Conservation (phyloP, 1,284 basidiomycete genomes). For the Ceratobasidium papillatum region DNA sequence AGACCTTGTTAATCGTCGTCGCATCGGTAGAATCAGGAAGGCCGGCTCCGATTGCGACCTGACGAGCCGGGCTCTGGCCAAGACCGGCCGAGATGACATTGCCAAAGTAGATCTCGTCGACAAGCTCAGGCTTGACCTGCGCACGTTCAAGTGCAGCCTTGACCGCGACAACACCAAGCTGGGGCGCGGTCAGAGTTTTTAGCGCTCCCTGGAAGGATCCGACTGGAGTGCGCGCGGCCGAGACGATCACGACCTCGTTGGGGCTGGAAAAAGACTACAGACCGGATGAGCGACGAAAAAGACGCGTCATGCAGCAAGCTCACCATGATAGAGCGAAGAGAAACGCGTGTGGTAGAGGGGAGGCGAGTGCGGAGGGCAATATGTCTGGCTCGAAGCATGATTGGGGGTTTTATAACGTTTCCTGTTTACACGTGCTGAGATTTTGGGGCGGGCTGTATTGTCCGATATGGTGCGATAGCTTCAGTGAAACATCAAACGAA, state of each 20-base stretch:
- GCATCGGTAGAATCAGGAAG: slow-evolving; percentile 88
- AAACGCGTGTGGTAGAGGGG: slow-evolving; percentile 33
- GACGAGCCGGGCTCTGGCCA: slow-evolving; percentile 94
- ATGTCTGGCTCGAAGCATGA: slow-evolving; percentile 36
- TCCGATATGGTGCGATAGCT: slow-evolving; percentile 36
- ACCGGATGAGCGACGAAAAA: slow-evolving; percentile 8
- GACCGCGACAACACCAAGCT: slow-evolving; percentile 89
- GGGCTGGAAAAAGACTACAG: slow-evolving; percentile 54
- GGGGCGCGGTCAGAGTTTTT: slow-evolving; percentile 87
- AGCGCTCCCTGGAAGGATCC: slow-evolving; percentile 92
- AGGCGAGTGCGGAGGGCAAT: slow-evolving; percentile 40
- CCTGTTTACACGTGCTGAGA: slow-evolving; percentile 24
- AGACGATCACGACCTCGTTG: slow-evolving; percentile 93
- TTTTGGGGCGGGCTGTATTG: slow-evolving; percentile 34
- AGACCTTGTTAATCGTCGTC: slow-evolving; percentile 99
- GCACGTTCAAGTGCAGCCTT: slow-evolving; percentile 88
- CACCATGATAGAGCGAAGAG: slow-evolving; percentile 46
- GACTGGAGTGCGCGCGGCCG: slow-evolving; percentile 93
- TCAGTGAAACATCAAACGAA: slow-evolving; percentile 32
- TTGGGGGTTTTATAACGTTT: slow-evolving; percentile 28
- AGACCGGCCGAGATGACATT: slow-evolving; percentile 97
- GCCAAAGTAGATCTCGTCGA: slow-evolving; percentile 97
- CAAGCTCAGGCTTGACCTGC: slow-evolving; percentile 79
- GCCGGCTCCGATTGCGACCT: slow-evolving; percentile 90
- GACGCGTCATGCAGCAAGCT: slow-evolving; percentile 41